Evolutionary conservation across 139 green algal genomes (phyloP).

Genomic region (Trebouxia sp.): DNA sequence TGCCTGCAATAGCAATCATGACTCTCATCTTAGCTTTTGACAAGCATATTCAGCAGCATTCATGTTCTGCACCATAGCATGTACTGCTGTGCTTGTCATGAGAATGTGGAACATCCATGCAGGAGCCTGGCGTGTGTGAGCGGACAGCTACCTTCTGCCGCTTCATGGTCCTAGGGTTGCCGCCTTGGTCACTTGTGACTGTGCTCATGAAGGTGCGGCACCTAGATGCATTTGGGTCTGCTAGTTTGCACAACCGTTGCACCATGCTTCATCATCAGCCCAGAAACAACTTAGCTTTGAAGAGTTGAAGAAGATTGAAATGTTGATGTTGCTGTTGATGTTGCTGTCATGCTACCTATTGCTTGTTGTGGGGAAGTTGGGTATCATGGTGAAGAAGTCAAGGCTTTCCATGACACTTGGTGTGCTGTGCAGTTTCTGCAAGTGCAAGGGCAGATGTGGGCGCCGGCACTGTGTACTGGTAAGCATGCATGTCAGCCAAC

Average conservation of each 20-base stretch:
- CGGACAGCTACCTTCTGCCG: constrained; percentile 17
- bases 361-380: background rate
- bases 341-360: background rate
- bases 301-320: background rate
- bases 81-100: too few relatives aligned
- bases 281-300: background rate
- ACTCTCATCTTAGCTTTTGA: too few relatives aligned
- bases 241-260: background rate
- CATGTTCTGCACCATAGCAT: too few relatives aligned
- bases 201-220: constrained; percentile 13
- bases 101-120: too few relatives aligned
- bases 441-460: constrained; percentile 31
- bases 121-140: background rate
- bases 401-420: background rate
- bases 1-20: too few relatives aligned
- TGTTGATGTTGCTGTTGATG: background rate
- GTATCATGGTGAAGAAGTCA: background rate
- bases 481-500: too few relatives aligned
- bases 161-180: constrained; percentile 24
- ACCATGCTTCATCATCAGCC: background rate
- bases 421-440: constrained; percentile 15
- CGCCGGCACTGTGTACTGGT: constrained; percentile 21
- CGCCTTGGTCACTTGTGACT: background rate
- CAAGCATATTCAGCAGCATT: too few relatives aligned
- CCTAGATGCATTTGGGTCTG: too few relatives aligned